phyloP scores from a whole-genome alignment of 305 asterid species.

The Petunia hybrid region DNA sequence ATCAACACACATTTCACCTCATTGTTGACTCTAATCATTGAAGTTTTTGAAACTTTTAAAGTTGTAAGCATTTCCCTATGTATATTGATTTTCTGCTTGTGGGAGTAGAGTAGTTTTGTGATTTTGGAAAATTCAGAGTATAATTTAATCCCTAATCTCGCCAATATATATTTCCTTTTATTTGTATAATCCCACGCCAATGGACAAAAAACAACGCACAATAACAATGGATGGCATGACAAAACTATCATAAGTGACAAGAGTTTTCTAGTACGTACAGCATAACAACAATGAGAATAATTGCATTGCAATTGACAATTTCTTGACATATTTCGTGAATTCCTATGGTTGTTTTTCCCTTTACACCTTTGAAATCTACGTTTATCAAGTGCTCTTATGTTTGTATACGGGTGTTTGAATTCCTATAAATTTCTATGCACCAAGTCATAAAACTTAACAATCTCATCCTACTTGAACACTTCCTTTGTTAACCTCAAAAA shows the following conservation, averaged over 20 bases:
- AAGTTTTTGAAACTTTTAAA: too few relatives aligned
- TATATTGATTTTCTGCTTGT: too few relatives aligned
- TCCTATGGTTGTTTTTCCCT: background rate
- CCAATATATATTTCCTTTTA: background rate
- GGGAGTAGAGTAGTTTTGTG: too few relatives aligned
- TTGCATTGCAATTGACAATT: background rate
- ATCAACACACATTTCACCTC: too few relatives aligned
- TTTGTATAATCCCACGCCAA: background rate
- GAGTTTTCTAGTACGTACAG: background rate
- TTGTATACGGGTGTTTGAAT: background rate
- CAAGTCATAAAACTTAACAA: background rate
- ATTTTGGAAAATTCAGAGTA: too few relatives aligned
- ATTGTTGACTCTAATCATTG: too few relatives aligned
- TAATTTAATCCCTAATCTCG: background rate
- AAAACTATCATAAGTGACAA: background rate
- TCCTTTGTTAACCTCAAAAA: background rate
- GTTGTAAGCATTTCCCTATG: too few relatives aligned
- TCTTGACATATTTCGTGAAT: background rate
- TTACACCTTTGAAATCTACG: conserved; percentile 16
- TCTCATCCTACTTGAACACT: background rate
- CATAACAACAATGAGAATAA: background rate
- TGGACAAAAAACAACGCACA: background rate
- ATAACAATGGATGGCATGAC: background rate
- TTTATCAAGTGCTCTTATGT: background rate
- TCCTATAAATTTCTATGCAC: background rate